Percentiles rank a stretch among this genome's conserved stretches.
phyloP scores from a whole-genome alignment of 2,329 filamentous ascomycete species.

The Ascochyta lentis region DNA sequence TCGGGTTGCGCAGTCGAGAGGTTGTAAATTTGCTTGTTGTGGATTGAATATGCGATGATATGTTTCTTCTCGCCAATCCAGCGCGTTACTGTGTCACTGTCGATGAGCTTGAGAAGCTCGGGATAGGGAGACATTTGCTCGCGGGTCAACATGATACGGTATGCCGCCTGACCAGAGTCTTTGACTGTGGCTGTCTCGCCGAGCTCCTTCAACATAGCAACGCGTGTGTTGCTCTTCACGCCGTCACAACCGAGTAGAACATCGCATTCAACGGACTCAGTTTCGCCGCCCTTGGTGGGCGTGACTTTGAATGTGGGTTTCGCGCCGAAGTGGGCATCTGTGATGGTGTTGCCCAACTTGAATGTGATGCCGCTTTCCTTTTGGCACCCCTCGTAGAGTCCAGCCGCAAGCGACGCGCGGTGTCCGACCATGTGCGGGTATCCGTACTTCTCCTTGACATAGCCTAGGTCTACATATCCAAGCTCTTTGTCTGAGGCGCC shows the following conservation, averaged over 20 bases:
- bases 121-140: slow-evolving; percentile 71
- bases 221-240: slow-evolving; percentile 56
- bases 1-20: slow-evolving; percentile 68
- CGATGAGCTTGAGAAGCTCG: slow-evolving; percentile 70
- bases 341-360: slow-evolving; percentile 67
- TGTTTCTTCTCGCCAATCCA: slow-evolving; percentile 80
- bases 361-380: slow-evolving; percentile 68
- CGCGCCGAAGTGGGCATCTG: slow-evolving; percentile 63
- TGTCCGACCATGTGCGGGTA: slow-evolving; percentile 84
- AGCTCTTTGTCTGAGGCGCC: slow-evolving; percentile 73
- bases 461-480: slow-evolving; percentile 71
- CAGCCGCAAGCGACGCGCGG: slow-evolving; percentile 72
- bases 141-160: slow-evolving; percentile 77
- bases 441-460: slow-evolving; percentile 71
- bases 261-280: slow-evolving; percentile 60
- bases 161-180: slow-evolving; percentile 78
- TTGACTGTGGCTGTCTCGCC: slow-evolving; percentile 63
- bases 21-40: slow-evolving; percentile 71
- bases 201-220: slow-evolving; percentile 62
- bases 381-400: slow-evolving; percentile 74
- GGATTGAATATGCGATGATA: slow-evolving; percentile 79
- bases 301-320: slow-evolving; percentile 66
- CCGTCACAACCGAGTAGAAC: slow-evolving; percentile 56
- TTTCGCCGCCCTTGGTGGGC: slow-evolving; percentile 60
- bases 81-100: slow-evolving; percentile 70